Base-by-base conservation (phyloP, 306 rosid species). In the Cucurbita ficifolia region DNA sequence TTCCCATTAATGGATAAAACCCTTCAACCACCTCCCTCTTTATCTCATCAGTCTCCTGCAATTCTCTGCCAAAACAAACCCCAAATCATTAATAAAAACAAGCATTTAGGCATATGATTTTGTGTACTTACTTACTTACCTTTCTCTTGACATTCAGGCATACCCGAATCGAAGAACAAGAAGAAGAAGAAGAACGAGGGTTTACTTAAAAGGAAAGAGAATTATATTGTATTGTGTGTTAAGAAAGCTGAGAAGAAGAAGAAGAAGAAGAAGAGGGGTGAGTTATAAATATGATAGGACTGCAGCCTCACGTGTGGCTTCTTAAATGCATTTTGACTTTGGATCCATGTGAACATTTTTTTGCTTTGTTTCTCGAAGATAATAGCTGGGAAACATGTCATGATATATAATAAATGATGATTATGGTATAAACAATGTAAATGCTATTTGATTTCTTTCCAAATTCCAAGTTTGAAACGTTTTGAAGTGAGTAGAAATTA, bases 61-160 rank as follows among this genome's bases (percentile, higher is more conserved):
- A 17, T 36, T 90, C 96, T 88, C 75, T 71, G 65, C 33, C 0
- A 5, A 29, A 29, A 29, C 33, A 29, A 5, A 77, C 6, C 6
- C 22, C 12, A 18, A 64, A n/a, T n/a, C 57, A n/a, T 7, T 7
- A 52, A 6, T 0, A 53, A 53, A 53, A 53, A 18, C 12, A 8
- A 53, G 4, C 53, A 50, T 48, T 11, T 46, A 43, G 10, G 8
- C 45, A 40, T 40, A 40, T 40, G 2, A 60, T 45, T 75, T 76
- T 24, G 65, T 19, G 18, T 0, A 63, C 36, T 68, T 43, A 49
- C 8, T 4, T 39, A 39, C 8, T 4, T 5, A 92, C 98, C 98
- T 93, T 88, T 88, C 97, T 84, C 92, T 88, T 90, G 97, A 93
- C 98, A 93, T 93, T 88, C 94, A 90, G 84, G 97, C 98, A 90